A percentile compares a stretch with the other conserved stretches of the same genome.
phyloP scores from a whole-genome alignment of 805 yeast species.

The Candida ortonii region DNA sequence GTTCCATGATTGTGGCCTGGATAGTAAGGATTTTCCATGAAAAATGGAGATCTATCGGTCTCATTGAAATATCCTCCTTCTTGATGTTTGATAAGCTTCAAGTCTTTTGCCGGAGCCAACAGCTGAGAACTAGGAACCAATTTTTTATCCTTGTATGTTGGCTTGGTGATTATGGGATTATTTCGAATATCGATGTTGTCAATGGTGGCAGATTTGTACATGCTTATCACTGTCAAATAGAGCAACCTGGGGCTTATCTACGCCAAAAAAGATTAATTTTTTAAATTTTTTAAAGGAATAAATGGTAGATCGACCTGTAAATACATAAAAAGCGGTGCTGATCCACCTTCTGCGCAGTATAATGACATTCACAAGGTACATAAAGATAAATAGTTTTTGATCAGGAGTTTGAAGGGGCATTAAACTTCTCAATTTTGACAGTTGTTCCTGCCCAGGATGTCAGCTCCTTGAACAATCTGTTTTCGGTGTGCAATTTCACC shows the following conservation, averaged over 20 bases:
- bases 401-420: conserved; percentile 53
- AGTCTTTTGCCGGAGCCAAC: conserved; percentile 34
- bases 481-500: conserved; percentile 53
- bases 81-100: conserved; percentile 41
- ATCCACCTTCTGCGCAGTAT: no score
- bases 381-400: no score
- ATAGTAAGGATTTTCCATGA: conserved; percentile 39
- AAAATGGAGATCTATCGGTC: conserved; percentile 50
- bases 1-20: conserved; percentile 29
- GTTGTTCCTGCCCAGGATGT: conserved; percentile 61
- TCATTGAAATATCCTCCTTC: conserved; percentile 60
- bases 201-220: conserved; percentile 22
- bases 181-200: conserved; percentile 19
- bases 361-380: no score
- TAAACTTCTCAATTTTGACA: conserved; percentile 46
- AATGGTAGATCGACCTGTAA: no score
- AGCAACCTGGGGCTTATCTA: no score
- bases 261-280: not conserved
- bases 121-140: conserved; percentile 23
- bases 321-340: no score
- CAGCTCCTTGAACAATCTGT: conserved; percentile 50
- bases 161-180: conserved; percentile 19
- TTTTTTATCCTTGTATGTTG: conserved; percentile 20
- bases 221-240: no score
- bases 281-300: not conserved